A percentile compares a stretch with the other conserved stretches of the same genome.
phyloP scores from a whole-genome alignment of 2,329 filamentous ascomycete genomes.

The Myriangium duriaei region DNA sequence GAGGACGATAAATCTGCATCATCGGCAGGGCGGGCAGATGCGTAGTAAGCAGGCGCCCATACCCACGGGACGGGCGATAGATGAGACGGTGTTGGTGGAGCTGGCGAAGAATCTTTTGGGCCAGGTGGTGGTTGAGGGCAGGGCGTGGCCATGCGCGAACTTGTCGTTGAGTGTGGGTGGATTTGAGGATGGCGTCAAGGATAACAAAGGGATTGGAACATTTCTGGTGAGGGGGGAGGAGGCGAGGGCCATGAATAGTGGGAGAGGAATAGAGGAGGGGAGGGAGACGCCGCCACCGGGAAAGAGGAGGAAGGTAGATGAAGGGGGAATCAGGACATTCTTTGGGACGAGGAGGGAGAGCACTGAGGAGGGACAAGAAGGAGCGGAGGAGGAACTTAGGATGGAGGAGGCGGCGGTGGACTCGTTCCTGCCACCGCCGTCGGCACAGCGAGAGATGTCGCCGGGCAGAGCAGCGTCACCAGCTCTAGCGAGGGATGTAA shows the following conservation, averaged over 20 bases:
- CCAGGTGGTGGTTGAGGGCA: constrained; percentile 66
- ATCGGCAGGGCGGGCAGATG: constrained; percentile 60
- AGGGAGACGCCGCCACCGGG: constrained; percentile 16
- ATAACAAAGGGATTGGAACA: constrained; percentile 73
- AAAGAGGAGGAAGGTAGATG: constrained; percentile 26
- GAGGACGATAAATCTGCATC: constrained; percentile 72
- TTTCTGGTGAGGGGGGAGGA: constrained; percentile 64
- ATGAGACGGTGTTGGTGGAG: constrained; percentile 59
- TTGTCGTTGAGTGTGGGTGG: constrained; percentile 79
- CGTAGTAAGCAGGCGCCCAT: constrained; percentile 67
- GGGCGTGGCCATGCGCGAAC: constrained; percentile 84
- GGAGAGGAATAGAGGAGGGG: constrained; percentile 2
- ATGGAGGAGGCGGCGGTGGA: constrained; percentile 8
- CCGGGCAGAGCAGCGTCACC: neutral
- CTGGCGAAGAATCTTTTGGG: constrained; percentile 63
- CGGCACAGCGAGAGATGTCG: constrained; percentile 17
- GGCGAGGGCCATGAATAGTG: constrained; percentile 34
- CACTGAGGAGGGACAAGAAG: constrained; percentile 10
- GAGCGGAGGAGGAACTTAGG: neutral
- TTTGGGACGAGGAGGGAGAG: constrained; percentile 18
- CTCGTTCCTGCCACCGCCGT: constrained; percentile 13
- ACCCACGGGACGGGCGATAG: constrained; percentile 59
- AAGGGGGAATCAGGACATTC: constrained; percentile 24
- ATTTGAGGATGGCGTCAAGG: constrained; percentile 75
- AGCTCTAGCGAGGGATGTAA: constrained; percentile 1